phyloP scores from a whole-genome alignment of 2,329 filamentous ascomycete genomes.

The Alternaria arbusti region DNA sequence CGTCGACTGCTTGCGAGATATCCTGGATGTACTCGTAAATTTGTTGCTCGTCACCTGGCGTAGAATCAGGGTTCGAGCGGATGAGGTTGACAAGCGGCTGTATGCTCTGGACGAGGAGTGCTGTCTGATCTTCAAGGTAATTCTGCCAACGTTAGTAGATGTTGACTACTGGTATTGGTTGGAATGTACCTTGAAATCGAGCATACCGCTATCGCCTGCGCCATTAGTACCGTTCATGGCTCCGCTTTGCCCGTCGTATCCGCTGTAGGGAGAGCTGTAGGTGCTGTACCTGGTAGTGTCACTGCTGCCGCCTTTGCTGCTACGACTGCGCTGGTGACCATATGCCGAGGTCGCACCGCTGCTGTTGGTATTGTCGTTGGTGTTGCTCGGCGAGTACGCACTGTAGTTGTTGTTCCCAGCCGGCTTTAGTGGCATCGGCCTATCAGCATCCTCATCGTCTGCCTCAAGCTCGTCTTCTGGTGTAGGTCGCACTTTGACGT shows the following conservation, averaged over 20 bases:
- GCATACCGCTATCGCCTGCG: slow-evolving; percentile 50
- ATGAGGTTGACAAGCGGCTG: slow-evolving; percentile 79
- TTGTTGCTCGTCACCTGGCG: slow-evolving; percentile 47
- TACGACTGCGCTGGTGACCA: slow-evolving; percentile 35
- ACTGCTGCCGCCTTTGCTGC: slow-evolving; percentile 47
- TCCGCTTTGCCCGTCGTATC: slow-evolving; percentile 43
- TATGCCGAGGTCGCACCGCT: slow-evolving; percentile 13
- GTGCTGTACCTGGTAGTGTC: slow-evolving; percentile 44
- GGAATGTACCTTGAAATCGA: slow-evolving; percentile 65
- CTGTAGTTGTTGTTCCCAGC: slow-evolving; percentile 27
- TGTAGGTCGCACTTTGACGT: slow-evolving; percentile 82
- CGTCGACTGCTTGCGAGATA: slow-evolving; percentile 73
- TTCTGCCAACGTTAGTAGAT: slow-evolving; percentile 55
- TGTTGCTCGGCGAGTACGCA: slow-evolving; percentile 27
- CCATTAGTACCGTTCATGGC: slow-evolving; percentile 30
- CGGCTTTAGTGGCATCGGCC: slow-evolving; percentile 45
- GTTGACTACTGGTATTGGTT: slow-evolving; percentile 8
- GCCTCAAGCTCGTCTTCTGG: slow-evolving; percentile 78
- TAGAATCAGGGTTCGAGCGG: slow-evolving; percentile 50
- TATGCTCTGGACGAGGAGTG: slow-evolving; percentile 77
- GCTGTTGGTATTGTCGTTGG: slow-evolving; percentile 25
- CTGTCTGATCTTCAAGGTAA: slow-evolving; percentile 84
- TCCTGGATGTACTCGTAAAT: slow-evolving; percentile 73
- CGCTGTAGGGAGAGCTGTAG: slow-evolving; percentile 47
- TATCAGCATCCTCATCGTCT: slow-evolving; percentile 61